Evolutionary conservation across 495 filamentous ascomycete genomes (phyloP), one percentile per base, ranked within the genome.

Genomic region (Podospora tetraspora): DNA sequence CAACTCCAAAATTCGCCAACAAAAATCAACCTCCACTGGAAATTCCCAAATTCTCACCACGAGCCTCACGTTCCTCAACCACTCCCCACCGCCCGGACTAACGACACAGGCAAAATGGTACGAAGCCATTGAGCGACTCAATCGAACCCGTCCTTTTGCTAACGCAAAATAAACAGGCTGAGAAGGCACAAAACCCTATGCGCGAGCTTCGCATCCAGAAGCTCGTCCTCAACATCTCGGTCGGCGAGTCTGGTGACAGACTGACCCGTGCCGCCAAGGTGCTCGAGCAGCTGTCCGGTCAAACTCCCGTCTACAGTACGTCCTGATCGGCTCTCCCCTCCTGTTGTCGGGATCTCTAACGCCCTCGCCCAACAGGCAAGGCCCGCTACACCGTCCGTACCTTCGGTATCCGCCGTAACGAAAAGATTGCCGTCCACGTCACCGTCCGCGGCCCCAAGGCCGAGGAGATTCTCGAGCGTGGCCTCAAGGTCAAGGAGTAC

Each of bases 401-500:
- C 79, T 99, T 99, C 87, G 96, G 96, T 90, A 99, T 99, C 88
- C 94, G 96, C 80, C 93, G 95, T 91, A 98, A 99, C 89, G 95
- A 99, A 82, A 99, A 98, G 90, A 98, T 99, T 78, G 87, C 96
- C 72, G 96, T 99, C 68, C 96, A 99, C 85, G 96, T 99, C 79
- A 99, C 96, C 80, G 93, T 99, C 84, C 95, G 96, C 79, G 96
- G 96, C 75, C 93, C 96, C 84, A 99, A 99, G 89, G 96, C 96
- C 69, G 96, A 99, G 89, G 96, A 99, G 84, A 99, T 99, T 78
- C 89, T 99, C 78, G 96, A 99, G 91, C 94, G 96, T 86, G 96
- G 96, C 78, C 89, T 99, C 76, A 98, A 98, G 89, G 96, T 99
- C 88, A 99, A 99, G 92, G 95, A 99, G 85, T 99, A 98, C 86